A percentile compares a stretch with the other conserved stretches of the same genome.
Evolutionary conservation across 2,329 filamentous ascomycete species (phyloP).

Genomic region (Botryotinia calthae): DNA sequence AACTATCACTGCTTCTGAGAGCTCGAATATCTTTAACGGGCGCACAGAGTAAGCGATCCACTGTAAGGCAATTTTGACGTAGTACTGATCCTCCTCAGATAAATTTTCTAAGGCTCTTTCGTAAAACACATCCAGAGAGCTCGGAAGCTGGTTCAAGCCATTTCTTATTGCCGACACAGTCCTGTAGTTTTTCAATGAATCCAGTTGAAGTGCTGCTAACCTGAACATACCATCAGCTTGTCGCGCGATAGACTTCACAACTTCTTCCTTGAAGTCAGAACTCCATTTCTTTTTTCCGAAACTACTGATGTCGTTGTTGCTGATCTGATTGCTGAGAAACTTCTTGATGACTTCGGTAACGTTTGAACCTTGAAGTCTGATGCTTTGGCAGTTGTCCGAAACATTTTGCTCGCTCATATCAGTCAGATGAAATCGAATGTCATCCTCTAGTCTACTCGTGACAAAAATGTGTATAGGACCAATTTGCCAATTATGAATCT

Average conservation of each 20-base stretch:
- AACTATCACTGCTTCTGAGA: constrained; percentile 13
- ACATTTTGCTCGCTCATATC: neutral
- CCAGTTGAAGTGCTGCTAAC: constrained; percentile 26
- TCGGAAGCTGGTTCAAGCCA: constrained; percentile 19
- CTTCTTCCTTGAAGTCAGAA: neutral
- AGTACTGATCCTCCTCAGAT: neutral
- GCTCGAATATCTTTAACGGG: neutral
- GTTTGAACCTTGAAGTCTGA: neutral
- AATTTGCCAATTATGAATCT: neutral
- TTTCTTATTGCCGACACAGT: no score
- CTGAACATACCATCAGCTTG: constrained; percentile 24
- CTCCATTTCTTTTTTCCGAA: no score
- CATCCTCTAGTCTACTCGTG: neutral
- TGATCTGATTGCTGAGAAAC: no score
- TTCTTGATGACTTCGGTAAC: neutral
- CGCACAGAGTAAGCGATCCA: constrained; percentile 30
- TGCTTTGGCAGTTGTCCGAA: neutral
- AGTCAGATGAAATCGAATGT: neutral
- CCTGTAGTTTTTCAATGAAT: no score
- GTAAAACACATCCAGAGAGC: constrained; percentile 24
- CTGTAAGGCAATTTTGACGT: constrained; percentile 24
- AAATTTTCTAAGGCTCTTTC: constrained; percentile 17
- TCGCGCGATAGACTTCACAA: neutral
- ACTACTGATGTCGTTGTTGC: no score
- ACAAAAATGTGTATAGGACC: neutral